phyloP scores from a whole-genome alignment of 257 asterid species.

The Ocimum tenuiflorum region DNA sequence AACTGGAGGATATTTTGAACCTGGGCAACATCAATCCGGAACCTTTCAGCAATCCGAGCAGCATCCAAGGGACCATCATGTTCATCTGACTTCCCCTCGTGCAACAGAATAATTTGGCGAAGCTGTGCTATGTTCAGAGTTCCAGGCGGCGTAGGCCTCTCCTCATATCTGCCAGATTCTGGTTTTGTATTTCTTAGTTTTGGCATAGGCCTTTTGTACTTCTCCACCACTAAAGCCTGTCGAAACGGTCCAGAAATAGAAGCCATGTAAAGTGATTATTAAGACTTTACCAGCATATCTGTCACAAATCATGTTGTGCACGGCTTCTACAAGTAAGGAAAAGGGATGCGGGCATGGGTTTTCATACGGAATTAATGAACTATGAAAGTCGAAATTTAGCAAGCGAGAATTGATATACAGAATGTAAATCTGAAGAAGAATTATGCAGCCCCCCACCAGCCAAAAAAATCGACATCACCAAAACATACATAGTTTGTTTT shows the following conservation, averaged over 20 bases:
- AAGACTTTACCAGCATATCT: background rate
- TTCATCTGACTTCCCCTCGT: conserved; percentile 64
- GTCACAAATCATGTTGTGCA: background rate
- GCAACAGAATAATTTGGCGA: conserved; percentile 61
- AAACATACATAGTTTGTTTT: background rate
- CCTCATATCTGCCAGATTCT: conserved; percentile 64
- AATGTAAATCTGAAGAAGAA: background rate
- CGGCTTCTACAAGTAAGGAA: background rate
- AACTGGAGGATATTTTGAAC: conserved; percentile 60
- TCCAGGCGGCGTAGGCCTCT: conserved; percentile 68
- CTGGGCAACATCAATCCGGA: conserved; percentile 51
- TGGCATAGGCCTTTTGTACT: conserved; percentile 70
- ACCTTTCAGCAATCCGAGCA: conserved; percentile 50
- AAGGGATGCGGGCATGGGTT: background rate
- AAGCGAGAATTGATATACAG: background rate
- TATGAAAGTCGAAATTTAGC: background rate
- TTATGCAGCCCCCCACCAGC: background rate
- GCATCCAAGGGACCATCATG: conserved; percentile 55
- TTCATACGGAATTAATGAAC: too few species aligned
- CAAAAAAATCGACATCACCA: background rate
- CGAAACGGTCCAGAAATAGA: conserved; percentile 9
- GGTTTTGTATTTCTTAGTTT: conserved; percentile 62
- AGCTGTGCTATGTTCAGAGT: conserved; percentile 65
- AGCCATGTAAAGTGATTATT: background rate
- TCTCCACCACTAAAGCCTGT: conserved; percentile 75